A percentile compares a stretch with the other conserved stretches of the same genome.
These are phyloP conservation scores for Cylindrotheca closterium DNA, from an alignment of 108 stramenopile genomes.

Conservation along the genomic window DNA sequence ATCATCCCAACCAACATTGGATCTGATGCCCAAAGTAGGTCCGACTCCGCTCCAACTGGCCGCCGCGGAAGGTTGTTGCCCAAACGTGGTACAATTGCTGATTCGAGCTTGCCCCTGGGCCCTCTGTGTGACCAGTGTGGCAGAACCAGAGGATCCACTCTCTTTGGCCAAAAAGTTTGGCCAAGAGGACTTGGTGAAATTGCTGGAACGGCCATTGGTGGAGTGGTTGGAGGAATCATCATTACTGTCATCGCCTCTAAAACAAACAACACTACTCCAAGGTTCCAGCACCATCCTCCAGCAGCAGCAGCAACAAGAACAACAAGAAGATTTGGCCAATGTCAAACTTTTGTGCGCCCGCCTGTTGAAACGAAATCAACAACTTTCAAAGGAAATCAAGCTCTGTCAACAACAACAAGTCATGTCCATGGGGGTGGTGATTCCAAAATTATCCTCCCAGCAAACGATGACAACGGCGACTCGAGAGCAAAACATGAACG, in stretches of 20 bases:
- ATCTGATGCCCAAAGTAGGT: slow-evolving; percentile 34
- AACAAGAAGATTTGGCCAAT: slow-evolving; percentile 36
- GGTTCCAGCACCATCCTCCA: background rate
- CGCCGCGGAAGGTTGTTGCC: slow-evolving; percentile 14
- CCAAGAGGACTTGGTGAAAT: slow-evolving; percentile 28
- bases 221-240: slow-evolving; percentile 24
- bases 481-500: too few species aligned
- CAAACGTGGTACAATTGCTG: slow-evolving; percentile 21
- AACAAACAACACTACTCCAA: background rate
- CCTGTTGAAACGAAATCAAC: slow-evolving; percentile 23
- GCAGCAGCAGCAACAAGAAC: slow-evolving; percentile 1
- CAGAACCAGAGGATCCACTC: slow-evolving; percentile 28
- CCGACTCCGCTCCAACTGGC: slow-evolving; percentile 45
- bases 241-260: background rate
- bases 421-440: too few species aligned
- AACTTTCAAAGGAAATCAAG: slow-evolving; percentile 13
- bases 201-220: slow-evolving; percentile 32
- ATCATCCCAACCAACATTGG: slow-evolving; percentile 26
- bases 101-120: slow-evolving; percentile 40
- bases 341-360: slow-evolving; percentile 32
- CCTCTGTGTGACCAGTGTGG: slow-evolving; percentile 23
- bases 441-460: background rate
- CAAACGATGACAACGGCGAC: slow-evolving; percentile 2
- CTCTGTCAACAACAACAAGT: slow-evolving; percentile 17
- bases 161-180: slow-evolving; percentile 25